Evolutionary conservation across 1,139 yeast genomes (phyloP).

Genomic region (Yamadazyma atmosphaerica): DNA sequence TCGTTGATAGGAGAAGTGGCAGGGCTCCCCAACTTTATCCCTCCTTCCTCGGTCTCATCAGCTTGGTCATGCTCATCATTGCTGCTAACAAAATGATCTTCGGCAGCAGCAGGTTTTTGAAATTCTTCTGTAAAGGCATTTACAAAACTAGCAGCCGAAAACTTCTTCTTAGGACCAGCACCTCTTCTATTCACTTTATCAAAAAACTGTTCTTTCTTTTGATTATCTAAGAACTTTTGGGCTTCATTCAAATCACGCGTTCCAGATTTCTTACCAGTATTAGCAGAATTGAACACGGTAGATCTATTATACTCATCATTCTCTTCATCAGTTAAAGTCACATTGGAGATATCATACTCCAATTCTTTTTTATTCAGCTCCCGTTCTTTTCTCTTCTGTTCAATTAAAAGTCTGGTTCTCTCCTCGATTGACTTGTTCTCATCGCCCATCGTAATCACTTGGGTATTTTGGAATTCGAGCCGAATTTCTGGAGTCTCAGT

Average conservation of each 20-base stretch:
- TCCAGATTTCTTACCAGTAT: slow-evolving; percentile 14
- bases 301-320: slow-evolving; percentile 29
- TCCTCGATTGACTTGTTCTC: slow-evolving; percentile 4
- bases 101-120: slow-evolving; percentile 7
- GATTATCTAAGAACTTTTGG: slow-evolving; percentile 37
- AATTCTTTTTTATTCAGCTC: slow-evolving; percentile 22
- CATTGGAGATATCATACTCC: slow-evolving; percentile 35
- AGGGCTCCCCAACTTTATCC: slow-evolving; percentile 25
- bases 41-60: slow-evolving; percentile 7
- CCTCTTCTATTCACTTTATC: slow-evolving; percentile 16
- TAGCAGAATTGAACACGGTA: slow-evolving; percentile 11
- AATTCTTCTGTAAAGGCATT: slow-evolving; percentile 28
- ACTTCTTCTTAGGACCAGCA: slow-evolving; percentile 13
- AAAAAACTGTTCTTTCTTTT: slow-evolving; percentile 36
- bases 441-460: neutral
- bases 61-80: slow-evolving; percentile 3
- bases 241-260: slow-evolving; percentile 31
- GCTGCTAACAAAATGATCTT: neutral
- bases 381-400: slow-evolving; percentile 13
- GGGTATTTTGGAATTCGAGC: neutral
- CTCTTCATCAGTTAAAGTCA: slow-evolving; percentile 45
- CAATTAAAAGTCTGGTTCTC: slow-evolving; percentile 11
- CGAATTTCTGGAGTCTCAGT: neutral
- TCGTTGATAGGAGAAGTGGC: slow-evolving; percentile 36
- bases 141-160: slow-evolving; percentile 35